Conservation (phyloP, 257 asterid genomes). For the Linderniella brevidens region DNA sequence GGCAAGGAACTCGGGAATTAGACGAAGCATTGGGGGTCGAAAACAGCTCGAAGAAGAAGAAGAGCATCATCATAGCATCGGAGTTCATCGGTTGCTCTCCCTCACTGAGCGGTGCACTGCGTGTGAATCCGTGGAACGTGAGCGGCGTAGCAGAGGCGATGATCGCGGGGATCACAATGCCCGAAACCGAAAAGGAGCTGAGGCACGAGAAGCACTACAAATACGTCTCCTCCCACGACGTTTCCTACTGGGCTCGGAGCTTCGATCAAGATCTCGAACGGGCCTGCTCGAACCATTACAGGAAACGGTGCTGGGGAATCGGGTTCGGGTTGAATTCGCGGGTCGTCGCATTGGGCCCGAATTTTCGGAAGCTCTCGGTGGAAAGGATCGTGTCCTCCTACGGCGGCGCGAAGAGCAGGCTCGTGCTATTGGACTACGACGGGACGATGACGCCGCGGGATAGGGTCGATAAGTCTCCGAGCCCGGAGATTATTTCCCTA, state of each 20-base stretch:
- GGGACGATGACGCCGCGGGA: slow-evolving; percentile 84
- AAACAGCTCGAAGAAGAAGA: slow-evolving; percentile 9
- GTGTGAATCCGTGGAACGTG: slow-evolving; percentile 89
- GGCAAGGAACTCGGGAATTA: slow-evolving; percentile 39
- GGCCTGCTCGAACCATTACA: slow-evolving; percentile 49
- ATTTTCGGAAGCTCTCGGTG: slow-evolving; percentile 52
- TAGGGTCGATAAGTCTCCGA: slow-evolving; percentile 51
- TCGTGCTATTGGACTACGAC: slow-evolving; percentile 67
- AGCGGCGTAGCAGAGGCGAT: slow-evolving; percentile 54
- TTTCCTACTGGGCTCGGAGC: slow-evolving; percentile 77
- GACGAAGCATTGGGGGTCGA: slow-evolving; percentile 31
- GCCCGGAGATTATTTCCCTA: slow-evolving; percentile 32
- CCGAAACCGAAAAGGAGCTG: slow-evolving; percentile 50
- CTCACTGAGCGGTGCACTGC: slow-evolving; percentile 74
- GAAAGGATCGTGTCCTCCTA: slow-evolving; percentile 51
- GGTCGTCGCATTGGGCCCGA: slow-evolving; percentile 64
- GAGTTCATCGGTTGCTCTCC: slow-evolving; percentile 95
- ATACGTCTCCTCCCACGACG: slow-evolving; percentile 63
- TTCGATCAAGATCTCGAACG: slow-evolving; percentile 61
- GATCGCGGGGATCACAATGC: slow-evolving; percentile 40
- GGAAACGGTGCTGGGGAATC: slow-evolving; percentile 81
- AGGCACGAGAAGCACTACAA: slow-evolving; percentile 79
- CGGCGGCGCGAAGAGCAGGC: slow-evolving; percentile 31
- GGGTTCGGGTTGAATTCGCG: slow-evolving; percentile 60
- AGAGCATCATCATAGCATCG: slow-evolving; percentile 63